These are phyloP conservation scores for Boletales sp. DNA, from an alignment of 768 basidiomycete species.

Conservation along the genomic window DNA sequence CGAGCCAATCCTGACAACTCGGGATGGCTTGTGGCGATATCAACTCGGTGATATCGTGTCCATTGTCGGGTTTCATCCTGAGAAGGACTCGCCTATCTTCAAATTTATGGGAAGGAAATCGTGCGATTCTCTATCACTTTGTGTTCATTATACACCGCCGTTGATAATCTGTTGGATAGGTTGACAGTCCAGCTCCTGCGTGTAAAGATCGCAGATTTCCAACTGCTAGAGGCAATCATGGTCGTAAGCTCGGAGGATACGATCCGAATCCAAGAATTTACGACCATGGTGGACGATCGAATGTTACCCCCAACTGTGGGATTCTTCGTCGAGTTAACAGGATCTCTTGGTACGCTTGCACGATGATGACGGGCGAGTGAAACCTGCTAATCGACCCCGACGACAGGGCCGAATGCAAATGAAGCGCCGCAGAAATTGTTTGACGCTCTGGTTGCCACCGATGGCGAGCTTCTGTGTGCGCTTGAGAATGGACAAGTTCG, in stretches of 20 bases:
- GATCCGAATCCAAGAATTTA: conserved; percentile 9
- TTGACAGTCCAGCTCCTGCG: conserved; percentile 5
- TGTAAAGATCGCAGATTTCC: conserved; percentile 5
- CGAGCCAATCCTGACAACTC: background rate
- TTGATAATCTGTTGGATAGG: conserved; percentile 1
- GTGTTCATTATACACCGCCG: too few relatives aligned
- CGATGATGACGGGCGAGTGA: background rate
- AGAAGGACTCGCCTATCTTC: conserved; percentile 8
- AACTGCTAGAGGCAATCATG: background rate
- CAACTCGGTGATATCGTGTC: conserved; percentile 14
- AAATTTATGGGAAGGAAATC: conserved; percentile 12
- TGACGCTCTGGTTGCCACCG: conserved; percentile 2
- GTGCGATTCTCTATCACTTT: conserved; percentile 4
- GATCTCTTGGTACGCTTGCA: conserved; percentile 9
- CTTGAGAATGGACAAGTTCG: background rate
- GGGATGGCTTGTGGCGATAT: conserved; percentile 23
- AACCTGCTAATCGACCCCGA: background rate
- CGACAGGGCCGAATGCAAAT: conserved; percentile 5
- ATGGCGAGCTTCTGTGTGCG: background rate
- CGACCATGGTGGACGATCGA: conserved; percentile 13
- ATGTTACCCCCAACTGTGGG: background rate
- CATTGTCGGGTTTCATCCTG: background rate
- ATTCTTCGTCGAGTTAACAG: conserved; percentile 15
- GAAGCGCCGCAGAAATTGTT: conserved; percentile 3
- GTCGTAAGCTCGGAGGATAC: background rate